Evolutionary conservation across 179 eudicot genomes (phyloP).

Genomic region (Silene vulgaris): DNA sequence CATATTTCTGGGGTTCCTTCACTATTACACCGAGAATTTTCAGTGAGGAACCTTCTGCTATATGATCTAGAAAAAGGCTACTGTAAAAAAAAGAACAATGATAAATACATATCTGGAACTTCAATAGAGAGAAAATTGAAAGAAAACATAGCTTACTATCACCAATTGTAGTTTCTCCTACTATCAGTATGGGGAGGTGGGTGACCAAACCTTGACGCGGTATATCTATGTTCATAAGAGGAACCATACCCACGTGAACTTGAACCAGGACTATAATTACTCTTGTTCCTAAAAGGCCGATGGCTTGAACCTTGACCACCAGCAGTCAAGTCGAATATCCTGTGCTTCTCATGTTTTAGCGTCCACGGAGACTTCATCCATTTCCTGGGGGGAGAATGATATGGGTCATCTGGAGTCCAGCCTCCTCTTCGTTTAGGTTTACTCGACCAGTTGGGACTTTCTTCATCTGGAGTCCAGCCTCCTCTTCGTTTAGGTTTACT

Average conservation of each 20-base stretch:
- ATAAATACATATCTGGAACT: neutral
- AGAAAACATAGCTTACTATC: conserved; percentile 33
- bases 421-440: conserved; percentile 55
- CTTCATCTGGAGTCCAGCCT: conserved; percentile 65
- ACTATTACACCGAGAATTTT: neutral
- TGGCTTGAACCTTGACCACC: conserved; percentile 41
- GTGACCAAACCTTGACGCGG: conserved; percentile 58
- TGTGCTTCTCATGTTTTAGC: conserved; percentile 36
- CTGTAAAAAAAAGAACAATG: neutral
- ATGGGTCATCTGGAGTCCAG: conserved; percentile 62
- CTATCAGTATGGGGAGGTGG: conserved; percentile 26
- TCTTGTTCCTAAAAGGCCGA: conserved; percentile 28
- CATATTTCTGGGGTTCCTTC: neutral
- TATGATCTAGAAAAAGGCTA: neutral
- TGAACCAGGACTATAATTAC: conserved; percentile 31
- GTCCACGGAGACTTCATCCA: conserved; percentile 60
- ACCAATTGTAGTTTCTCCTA: conserved; percentile 51
- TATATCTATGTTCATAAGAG: conserved; percentile 34
- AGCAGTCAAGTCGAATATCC: conserved; percentile 27
- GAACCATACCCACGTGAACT: conserved; percentile 40
- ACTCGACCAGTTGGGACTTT: conserved; percentile 30
- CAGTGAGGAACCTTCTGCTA: conserved; percentile 3
- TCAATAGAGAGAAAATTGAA: neutral
- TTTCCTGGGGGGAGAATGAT: conserved; percentile 31
- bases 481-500: conserved; percentile 48